These are phyloP conservation scores for Arachis stenosperma DNA, from an alignment of 306 rosid genomes.

Conservation along the genomic window DNA sequence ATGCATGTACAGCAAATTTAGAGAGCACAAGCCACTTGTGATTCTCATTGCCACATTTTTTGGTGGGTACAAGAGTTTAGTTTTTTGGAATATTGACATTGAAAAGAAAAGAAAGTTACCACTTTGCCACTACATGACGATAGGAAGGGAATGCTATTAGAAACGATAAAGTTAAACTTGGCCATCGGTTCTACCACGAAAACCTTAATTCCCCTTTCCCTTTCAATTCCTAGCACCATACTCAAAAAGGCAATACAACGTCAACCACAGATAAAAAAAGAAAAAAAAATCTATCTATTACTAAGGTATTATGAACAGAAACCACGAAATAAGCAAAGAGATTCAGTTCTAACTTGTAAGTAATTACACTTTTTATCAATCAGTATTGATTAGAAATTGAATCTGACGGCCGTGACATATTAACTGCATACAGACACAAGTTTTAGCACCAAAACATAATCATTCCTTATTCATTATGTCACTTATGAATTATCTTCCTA, in stretches of 20 bases:
- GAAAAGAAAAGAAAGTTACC: not conserved
- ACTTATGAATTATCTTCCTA: not conserved
- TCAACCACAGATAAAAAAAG: slow-evolving; percentile 1
- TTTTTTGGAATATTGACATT: no score
- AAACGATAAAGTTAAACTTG: not conserved
- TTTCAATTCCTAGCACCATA: not conserved
- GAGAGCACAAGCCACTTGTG: not conserved
- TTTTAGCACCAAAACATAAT: slow-evolving; percentile 31
- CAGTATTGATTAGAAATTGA: not conserved
- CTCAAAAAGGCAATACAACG: no score
- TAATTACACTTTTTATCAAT: slow-evolving; percentile 14
- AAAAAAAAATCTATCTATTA: slow-evolving; percentile 3
- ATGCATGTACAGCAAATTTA: not conserved
- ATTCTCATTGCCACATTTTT: not conserved
- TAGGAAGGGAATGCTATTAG: not conserved
- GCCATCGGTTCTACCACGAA: slow-evolving; percentile 9
- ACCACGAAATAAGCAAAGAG: slow-evolving; percentile 26
- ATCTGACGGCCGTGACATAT: not conserved
- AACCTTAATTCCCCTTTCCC: slow-evolving; percentile 6
- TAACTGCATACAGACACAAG: slow-evolving; percentile 40
- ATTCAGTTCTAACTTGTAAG: slow-evolving; percentile 17
- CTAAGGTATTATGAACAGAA: slow-evolving; percentile 24
- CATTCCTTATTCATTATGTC: not conserved
- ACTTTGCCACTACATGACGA: not conserved
- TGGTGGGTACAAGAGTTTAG: not conserved